Base-by-base conservation (phyloP, 371 early-diverging fungal genomes). In the Rhizopus sp. region DNA sequence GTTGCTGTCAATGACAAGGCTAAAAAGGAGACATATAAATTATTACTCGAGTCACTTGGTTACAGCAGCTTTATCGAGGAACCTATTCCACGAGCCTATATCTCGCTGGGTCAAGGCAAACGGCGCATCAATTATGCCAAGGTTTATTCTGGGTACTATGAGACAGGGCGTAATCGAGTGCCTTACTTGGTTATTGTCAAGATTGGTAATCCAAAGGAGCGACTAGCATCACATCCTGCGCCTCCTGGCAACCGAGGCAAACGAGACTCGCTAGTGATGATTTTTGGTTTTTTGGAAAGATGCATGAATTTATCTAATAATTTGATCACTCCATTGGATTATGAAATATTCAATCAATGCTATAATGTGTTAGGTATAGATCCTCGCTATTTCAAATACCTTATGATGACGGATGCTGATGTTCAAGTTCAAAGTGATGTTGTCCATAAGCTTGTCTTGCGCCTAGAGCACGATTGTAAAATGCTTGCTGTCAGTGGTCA, bases 401-500 rank as follows among this genome's bases (percentile, higher is more conserved):
- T 77, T 55, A 39, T 80, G 47, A 73, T 80, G 3, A 75, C 69
- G 7, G 77, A 80, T 44, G 80, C 80, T 7, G 75, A 76, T 50
- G 69, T 69, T 3, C 75, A 70, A 55, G 66, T 76, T 3, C 72
- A 75, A 35, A 59, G 59, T 45, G 73, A 77, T 57, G 73, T 63
- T 2, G 57, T 70, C 7, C 63, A 64, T 15, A 60, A 50, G 29
- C 54, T 77, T 12, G 68, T 75, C 2, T 57, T 66, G 6, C 58
- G 77, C 5, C 57, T 77, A 9, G 75, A 80, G 55, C 63, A 62
- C 12, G 72, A 80, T 49, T 55, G 57, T 1, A 62, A 61, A 3
- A 63, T 80, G 65, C 48, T 77, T 4, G 80, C 80, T 39, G 60
- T 80, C 12, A 80, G 77, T 62, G 80, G 80, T 0, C 69, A 80